These are phyloP conservation scores for Poa annua DNA, from an alignment of 176 grass and related monocot species.

Conservation along the genomic window DNA sequence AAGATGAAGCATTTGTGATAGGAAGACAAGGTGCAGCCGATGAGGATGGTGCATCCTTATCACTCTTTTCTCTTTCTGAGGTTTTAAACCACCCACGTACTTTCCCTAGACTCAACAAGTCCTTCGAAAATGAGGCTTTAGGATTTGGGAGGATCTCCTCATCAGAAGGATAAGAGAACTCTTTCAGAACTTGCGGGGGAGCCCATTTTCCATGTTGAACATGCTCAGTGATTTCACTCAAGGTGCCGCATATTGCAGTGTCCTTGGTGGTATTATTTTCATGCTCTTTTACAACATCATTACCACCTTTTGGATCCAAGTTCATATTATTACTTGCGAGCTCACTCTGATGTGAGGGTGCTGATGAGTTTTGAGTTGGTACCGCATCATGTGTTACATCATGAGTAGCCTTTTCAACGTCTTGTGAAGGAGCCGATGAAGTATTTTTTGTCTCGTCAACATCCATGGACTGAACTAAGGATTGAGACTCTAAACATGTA, in stretches of 20 bases:
- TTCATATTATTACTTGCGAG: not conserved
- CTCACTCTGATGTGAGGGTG: not conserved
- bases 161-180: slow-evolving; percentile 1
- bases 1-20: not conserved
- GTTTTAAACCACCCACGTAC: not conserved
- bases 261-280: not conserved
- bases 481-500: not conserved
- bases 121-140: not conserved
- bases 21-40: not conserved
- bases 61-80: not conserved
- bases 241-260: not conserved
- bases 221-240: not conserved
- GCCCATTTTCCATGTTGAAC: not conserved
- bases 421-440: not conserved
- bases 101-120: not conserved
- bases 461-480: not conserved
- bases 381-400: too few species aligned
- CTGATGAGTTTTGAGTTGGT: not conserved
- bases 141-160: not conserved
- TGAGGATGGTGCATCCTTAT: not conserved
- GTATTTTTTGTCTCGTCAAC: not conserved
- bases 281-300: not conserved
- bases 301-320: too few species aligned
- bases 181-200: not conserved
- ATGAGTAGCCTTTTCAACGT: not conserved